Conservation (phyloP, 768 basidiomycete genomes). For the Trametes maxima region DNA sequence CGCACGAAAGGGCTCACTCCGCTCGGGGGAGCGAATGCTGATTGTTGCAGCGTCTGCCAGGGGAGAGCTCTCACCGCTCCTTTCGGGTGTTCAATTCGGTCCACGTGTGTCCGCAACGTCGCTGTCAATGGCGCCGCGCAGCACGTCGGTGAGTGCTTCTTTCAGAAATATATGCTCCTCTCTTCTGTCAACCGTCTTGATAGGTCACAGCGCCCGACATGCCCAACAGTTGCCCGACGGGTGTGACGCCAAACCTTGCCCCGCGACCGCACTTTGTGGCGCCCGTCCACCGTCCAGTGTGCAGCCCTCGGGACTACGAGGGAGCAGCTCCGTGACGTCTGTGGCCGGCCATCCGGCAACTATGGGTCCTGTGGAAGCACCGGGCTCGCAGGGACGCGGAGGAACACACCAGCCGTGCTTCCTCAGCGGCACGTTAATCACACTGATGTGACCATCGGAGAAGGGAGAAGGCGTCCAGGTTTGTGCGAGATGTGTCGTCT, state of each 20-base stretch:
- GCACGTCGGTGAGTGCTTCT: conserved; percentile 22
- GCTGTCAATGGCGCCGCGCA: conserved; percentile 15
- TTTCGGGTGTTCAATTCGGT: conserved; percentile 8
- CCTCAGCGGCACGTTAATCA: conserved; percentile 11
- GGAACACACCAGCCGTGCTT: neutral
- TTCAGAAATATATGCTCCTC: conserved; percentile 8
- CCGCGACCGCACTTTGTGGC: neutral
- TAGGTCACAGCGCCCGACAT: conserved; percentile 13
- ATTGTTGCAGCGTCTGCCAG: neutral
- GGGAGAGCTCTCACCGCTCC: conserved; percentile 4
- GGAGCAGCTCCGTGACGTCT: neutral
- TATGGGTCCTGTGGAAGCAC: neutral
- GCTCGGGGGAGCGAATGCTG: neutral
- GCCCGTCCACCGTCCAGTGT: too few relatives aligned
- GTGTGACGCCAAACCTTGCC: neutral
- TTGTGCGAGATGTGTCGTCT: conserved; percentile 4
- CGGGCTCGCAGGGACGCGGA: conserved; percentile 8
- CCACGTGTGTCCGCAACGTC: conserved; percentile 18
- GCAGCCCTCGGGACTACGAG: too few relatives aligned
- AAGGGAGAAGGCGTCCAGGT: conserved; percentile 14
- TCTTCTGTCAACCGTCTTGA: conserved; percentile 17
- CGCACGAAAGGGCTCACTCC: neutral
- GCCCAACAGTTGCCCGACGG: neutral
- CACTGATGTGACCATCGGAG: conserved; percentile 23
- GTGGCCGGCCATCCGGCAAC: neutral